Evolutionary conservation across 2,329 filamentous ascomycete species (phyloP).

Genomic region (Talaromyces atroroseus): DNA sequence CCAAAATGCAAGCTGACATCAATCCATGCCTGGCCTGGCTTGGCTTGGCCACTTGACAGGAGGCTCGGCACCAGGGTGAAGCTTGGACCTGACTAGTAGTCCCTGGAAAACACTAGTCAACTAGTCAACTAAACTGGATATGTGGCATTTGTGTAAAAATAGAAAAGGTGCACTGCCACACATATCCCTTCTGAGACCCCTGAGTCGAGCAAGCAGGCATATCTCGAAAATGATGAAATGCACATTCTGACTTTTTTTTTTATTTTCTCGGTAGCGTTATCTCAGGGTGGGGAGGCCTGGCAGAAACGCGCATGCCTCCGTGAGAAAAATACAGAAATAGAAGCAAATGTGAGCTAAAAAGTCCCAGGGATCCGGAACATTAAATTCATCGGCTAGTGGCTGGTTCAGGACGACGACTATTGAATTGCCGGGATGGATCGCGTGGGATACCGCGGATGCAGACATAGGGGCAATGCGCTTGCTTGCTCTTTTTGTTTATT

Average conservation of each 20-base stretch:
- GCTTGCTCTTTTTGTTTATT: neutral
- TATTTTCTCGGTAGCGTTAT: slow-evolving; percentile 4
- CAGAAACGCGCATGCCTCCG: neutral
- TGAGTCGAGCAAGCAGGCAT: neutral
- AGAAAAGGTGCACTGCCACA: slow-evolving; percentile 11
- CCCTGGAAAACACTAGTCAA: neutral
- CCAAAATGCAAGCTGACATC: neutral
- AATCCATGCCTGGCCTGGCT: neutral
- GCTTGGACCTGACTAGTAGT: neutral
- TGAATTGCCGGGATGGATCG: neutral
- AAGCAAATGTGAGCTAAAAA: neutral
- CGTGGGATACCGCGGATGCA: too few species aligned
- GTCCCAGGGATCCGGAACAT: neutral
- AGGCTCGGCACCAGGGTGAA: neutral
- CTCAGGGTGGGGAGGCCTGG: neutral
- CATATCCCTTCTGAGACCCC: neutral
- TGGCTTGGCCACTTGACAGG: neutral
- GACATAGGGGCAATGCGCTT: too few species aligned
- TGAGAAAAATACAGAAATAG: neutral
- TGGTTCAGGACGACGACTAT: neutral
- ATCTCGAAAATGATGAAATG: neutral
- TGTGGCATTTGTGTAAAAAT: slow-evolving; percentile 1
- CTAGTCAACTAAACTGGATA: neutral
- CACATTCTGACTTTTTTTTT: neutral
- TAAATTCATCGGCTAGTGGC: neutral